Conservation (phyloP, 148 eudicot genomes). For the Camellia sinensis region DNA sequence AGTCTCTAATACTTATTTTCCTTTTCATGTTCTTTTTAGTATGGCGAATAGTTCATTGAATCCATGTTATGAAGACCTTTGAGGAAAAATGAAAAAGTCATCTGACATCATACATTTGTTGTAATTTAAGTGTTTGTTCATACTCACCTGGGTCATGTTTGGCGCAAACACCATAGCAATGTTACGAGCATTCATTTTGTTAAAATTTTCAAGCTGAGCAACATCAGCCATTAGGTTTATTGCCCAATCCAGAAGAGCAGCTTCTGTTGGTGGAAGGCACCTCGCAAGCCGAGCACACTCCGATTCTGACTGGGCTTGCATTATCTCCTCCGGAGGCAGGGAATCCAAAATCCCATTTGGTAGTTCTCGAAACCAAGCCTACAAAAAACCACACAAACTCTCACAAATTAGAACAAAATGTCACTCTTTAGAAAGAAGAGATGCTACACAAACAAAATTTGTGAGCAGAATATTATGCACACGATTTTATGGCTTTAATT, state of each 20-base stretch:
- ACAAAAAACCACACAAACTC: neutral
- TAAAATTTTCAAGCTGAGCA: constrained; percentile 61
- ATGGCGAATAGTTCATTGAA: neutral
- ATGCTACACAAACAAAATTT: neutral
- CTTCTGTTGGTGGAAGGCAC: constrained; percentile 78
- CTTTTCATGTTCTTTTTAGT: too few relatives aligned
- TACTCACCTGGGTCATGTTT: constrained; percentile 93
- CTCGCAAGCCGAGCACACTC: constrained; percentile 68
- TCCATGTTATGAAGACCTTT: neutral
- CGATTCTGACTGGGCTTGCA: constrained; percentile 77
- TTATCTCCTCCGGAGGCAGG: constrained; percentile 70
- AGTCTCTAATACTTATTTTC: too few relatives aligned
- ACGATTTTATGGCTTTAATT: too few relatives aligned
- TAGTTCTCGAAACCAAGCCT: constrained; percentile 99
- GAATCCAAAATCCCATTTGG: constrained; percentile 83
- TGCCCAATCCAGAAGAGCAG: constrained; percentile 87
- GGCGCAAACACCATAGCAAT: constrained; percentile 97
- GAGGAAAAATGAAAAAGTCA: too few relatives aligned
- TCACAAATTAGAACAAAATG: neutral
- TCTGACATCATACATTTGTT: too few relatives aligned
- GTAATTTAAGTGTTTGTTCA: neutral
- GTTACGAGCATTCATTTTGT: constrained; percentile 93
- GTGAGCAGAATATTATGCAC: too few relatives aligned
- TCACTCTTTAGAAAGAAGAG: neutral
- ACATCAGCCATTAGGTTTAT: constrained; percentile 94